Base-by-base conservation (phyloP, 2,329 filamentous ascomycete species). In the Bipolaris sorokiniana region DNA sequence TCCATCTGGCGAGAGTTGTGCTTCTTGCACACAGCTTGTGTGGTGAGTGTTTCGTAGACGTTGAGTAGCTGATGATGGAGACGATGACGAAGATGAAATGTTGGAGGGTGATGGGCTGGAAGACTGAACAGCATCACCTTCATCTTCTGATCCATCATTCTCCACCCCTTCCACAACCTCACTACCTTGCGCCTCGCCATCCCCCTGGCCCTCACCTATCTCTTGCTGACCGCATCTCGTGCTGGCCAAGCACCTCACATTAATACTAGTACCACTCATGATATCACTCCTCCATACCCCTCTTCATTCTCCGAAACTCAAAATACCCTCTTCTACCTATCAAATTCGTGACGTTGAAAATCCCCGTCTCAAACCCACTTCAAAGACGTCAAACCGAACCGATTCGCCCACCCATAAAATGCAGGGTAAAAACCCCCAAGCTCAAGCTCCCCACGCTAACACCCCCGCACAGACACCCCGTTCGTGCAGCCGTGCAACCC, bases 1-100 rank as follows among this genome's bases (percentile, higher is more conserved):
- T 6, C 86, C 86, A 68, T 88, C 86, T 15, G 83, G 76, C 7
- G 68, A 73, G 6, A 75, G 64, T 45, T 74, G 67, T 0, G 67
- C 66, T 41, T 74, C 69, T 28, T 71, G 62, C 23, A 74, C 66
- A 38, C 69, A 69, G 58, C 69, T 73, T 11, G 62, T 65, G 34
- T 61, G 16, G 11, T n/a, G 48, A 23, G 7, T 7, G 3, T 42
- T 23, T 5, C 36, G 18, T 1, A 46, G 20, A 5, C 33, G 11
- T n/a, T 36, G 36, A 16, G 18, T 34, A 20, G 42, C 49, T 0
- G 6, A 16, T n/a, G 48, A 51, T 0, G 55, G 51, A 3, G 34
- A 37, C 10, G 58, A 56, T 38, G 38, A 23, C 26, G 54, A 55
- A 48, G 22, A 31, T 11, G 54, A 42, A 31, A 41, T 2, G 15